Base-by-base conservation (phyloP, 108 stramenopile genomes). In the Tribonema minus region DNA sequence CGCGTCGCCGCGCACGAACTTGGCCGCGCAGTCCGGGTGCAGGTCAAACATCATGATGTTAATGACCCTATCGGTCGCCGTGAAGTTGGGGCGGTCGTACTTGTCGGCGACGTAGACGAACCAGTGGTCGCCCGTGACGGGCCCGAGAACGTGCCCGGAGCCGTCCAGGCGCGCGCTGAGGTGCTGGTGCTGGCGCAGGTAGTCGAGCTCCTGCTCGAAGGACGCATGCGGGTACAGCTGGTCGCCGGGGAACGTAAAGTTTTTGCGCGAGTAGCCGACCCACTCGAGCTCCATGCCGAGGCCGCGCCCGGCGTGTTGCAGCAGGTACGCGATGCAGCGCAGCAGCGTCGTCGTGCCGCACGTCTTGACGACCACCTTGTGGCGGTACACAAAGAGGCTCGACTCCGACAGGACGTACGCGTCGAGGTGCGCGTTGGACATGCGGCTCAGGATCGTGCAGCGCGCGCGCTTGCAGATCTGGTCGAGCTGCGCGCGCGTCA, bases 1-100 rank as follows among this genome's bases (percentile, higher is more conserved):
- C 58, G 6, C 3, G 15, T 32, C 20, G 7, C 67, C 46, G 60
- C 83, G 82, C 80, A 94, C 92, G 84, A 98, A 98, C 41, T 89
- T 72, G 15, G 88, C 73, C 15, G 93, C 92, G 12, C 93, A 89
- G 41, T 90, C 86, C 67, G 92, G 89, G 73, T 95, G 94, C 76
- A 99, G 92, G 76, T 98, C 99, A 84, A 97, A 99, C 99, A 99
- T 98, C 99, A 98, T 99, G 67, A 99, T 95, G 89, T 99, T 98
- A 64, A 99, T 83, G 7, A 95, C 65, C 31, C 97, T 90, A 66
- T 99, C 99, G 20, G 95, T 97, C 37, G 92, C 89, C 4, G 86
- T 76, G 61, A 72, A 63, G 59, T 82, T 36, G 30, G 87, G 88
- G 59, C 95, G 92, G 73, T 90, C 92, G 61, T 94, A 96, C 61